Evolutionary conservation across 768 basidiomycete species (phyloP).

Genomic region (Polyporus arcularius): DNA sequence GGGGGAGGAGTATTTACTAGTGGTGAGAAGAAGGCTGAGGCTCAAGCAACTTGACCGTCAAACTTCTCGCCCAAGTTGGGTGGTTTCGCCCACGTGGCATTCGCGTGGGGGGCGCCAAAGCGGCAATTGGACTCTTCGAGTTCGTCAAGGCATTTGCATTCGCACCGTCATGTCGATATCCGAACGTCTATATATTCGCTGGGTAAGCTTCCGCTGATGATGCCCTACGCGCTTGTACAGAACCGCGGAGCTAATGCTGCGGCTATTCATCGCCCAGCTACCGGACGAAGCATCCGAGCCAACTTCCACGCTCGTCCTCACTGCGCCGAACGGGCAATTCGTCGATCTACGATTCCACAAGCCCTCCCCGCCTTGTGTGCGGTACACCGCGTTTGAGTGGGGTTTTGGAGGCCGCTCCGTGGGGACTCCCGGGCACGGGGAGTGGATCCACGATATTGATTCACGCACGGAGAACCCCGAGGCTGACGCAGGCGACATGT

Average conservation of each 20-base stretch:
- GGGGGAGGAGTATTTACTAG: no score
- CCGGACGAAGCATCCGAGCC: conserved; percentile 15
- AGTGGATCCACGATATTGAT: conserved; percentile 21
- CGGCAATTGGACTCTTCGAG: no score
- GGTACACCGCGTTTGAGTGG: conserved; percentile 12
- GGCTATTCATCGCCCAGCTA: background rate
- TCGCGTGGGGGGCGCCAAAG: no score
- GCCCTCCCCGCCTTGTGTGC: background rate
- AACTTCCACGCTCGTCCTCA: conserved; percentile 21
- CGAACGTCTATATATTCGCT: conserved; percentile 14
- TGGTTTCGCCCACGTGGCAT: no score
- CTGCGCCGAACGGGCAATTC: conserved; percentile 13
- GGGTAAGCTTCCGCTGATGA: conserved; percentile 2
- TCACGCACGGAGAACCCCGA: conserved; percentile 16
- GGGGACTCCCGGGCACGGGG: conserved; percentile 12
- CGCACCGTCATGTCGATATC: conserved; percentile 12
- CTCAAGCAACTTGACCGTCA: no score
- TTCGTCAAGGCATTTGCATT: background rate
- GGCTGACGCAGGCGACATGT: conserved; percentile 13
- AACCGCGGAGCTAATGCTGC: background rate
- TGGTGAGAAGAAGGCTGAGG: no score
- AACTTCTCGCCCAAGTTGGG: no score
- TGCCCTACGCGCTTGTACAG: background rate
- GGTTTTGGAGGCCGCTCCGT: conserved; percentile 12
- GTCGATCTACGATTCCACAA: conserved; percentile 17